Evolutionary conservation across 371 early-diverging fungal species (phyloP), one percentile per base, ranked within the genome.

Genomic region (Lichtheimia ramosa): DNA sequence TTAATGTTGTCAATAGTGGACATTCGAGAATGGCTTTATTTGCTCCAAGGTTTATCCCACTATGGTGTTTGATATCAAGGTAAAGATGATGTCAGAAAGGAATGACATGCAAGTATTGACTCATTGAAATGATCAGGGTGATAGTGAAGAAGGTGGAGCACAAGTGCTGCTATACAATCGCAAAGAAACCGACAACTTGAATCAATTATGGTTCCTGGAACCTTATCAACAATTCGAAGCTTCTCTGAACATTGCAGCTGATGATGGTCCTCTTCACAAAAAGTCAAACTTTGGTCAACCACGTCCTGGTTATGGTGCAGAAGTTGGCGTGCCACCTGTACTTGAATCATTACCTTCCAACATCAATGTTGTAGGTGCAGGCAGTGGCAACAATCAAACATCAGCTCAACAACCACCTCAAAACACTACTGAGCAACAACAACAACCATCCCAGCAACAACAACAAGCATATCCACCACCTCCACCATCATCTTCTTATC

Each of bases 131-230:
- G 6, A 8, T 5, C 23, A 48, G 48, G 58, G 46, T 1, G 77
- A 77, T 34, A 74, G 68, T 49, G 57, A 62, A 20, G 75, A 77
- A 28, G 78, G 74, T 34, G 81, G 81, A 20, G 75, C 81, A 13
- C 74, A 69, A 41, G 68, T 81, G 1, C 54, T 81, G 41, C 46
- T 81, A 23, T 77, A 73, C 51, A 77, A 75, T 25, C 72, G 78
- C 46, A 81, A 81, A 62, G 76, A 71, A 1, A 46, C 68, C 0
- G 78, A 81, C 27, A 77, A 77, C 46, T 41, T 75, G 64, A 77
- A 81, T 56, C 81, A 81, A 40, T 64, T 63, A 2, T 81, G 81
- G 81, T 69, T 68, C 43, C 59, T 75, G 23, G 81, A 81, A 51
- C 70, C 74, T 2, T 75, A 77, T 58, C 67, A 73, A 8, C 64